phyloP scores from a whole-genome alignment of 352 stramenopile genomes.

The Globisporangium paroecandrum region DNA sequence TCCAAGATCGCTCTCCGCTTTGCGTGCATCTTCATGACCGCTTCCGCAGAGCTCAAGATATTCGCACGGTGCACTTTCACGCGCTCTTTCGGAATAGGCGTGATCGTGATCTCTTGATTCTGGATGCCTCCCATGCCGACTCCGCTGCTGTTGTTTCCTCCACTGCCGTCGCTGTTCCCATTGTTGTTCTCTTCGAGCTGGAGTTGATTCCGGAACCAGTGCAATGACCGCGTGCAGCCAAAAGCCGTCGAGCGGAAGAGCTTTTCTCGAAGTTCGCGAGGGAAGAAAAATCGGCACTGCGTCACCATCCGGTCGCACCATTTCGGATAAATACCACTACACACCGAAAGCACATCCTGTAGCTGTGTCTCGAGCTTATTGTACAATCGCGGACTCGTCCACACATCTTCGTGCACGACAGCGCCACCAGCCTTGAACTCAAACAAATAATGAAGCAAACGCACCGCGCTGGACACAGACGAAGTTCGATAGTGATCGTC shows the following conservation, averaged over 20 bases:
- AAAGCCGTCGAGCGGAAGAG: constrained; percentile 79
- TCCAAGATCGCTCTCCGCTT: constrained; percentile 83
- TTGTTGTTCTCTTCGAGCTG: constrained; percentile 45
- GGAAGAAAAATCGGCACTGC: constrained; percentile 83
- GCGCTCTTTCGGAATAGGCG: constrained; percentile 81
- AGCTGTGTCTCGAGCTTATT: constrained; percentile 80
- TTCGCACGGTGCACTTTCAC: constrained; percentile 78
- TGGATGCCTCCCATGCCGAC: constrained; percentile 37
- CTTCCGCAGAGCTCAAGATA: constrained; percentile 70
- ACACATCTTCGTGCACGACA: constrained; percentile 43
- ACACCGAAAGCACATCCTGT: constrained; percentile 80
- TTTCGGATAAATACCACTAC: constrained; percentile 74
- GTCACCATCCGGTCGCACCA: constrained; percentile 78
- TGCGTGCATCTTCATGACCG: constrained; percentile 82
- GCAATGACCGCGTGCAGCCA: constrained; percentile 70
- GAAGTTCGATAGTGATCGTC: neutral
- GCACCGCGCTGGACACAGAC: constrained; percentile 39
- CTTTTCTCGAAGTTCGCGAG: constrained; percentile 60
- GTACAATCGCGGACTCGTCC: constrained; percentile 67
- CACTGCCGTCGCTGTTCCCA: constrained; percentile 14
- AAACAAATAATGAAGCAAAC: constrained; percentile 59
- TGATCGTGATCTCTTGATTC: constrained; percentile 82
- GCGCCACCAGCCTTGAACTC: constrained; percentile 29
- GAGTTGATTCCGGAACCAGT: constrained; percentile 76
- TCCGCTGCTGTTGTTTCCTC: constrained; percentile 11